A percentile compares a stretch with the other conserved stretches of the same genome.
Evolutionary conservation across 371 early-diverging fungal species (phyloP).

Genomic region (Lichtheimia hyalospora): DNA sequence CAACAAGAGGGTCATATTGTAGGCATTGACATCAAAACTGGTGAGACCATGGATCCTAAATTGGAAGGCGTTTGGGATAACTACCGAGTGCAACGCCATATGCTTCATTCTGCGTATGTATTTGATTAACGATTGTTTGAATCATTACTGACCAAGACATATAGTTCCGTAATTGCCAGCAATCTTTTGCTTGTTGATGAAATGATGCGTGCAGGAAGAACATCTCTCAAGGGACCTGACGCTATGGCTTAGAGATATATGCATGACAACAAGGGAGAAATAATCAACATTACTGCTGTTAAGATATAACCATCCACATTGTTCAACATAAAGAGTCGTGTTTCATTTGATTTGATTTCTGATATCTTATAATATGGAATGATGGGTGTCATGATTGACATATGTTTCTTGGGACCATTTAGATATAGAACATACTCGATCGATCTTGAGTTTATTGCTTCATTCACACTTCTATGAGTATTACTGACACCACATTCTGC

Average conservation of each 20-base stretch:
- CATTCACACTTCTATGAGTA: too few species aligned
- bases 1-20: conserved; percentile 86
- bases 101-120: conserved; percentile 86
- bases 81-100: conserved; percentile 95
- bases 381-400: too few species aligned
- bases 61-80: conserved; percentile 98
- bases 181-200: conserved; percentile 99
- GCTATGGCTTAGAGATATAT: conserved; percentile 32
- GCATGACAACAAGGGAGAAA: background rate
- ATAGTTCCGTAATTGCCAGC: conserved; percentile 90
- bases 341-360: too few species aligned
- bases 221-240: conserved; percentile 67
- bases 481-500: too few species aligned
- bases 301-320: background rate
- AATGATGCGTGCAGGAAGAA: conserved; percentile 96
- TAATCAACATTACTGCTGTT: background rate
- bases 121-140: background rate
- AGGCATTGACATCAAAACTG: conserved; percentile 94
- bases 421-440: too few species aligned
- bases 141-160: conserved; percentile 1
- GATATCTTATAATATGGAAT: too few species aligned
- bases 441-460: too few species aligned
- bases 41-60: conserved; percentile 92
- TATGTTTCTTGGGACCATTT: too few species aligned
- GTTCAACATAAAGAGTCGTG: background rate